A percentile compares a stretch with the other conserved stretches of the same genome.
These are phyloP conservation scores for Xylaria hypoxylon DNA, from an alignment of 2,329 filamentous ascomycete species.

Conservation along the genomic window DNA sequence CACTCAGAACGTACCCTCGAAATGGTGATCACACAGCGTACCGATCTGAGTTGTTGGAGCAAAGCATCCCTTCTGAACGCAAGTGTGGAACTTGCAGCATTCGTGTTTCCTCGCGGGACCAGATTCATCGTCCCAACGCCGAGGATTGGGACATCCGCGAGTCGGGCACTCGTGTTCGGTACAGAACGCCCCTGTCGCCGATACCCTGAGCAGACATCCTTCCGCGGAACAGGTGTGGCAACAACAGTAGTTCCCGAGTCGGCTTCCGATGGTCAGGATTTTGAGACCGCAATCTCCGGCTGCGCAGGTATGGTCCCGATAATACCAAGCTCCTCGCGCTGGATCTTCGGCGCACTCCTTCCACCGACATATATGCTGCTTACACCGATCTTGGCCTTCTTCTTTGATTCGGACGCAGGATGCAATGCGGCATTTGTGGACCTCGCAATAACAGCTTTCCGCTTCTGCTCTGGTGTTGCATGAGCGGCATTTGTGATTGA, in stretches of 20 bases:
- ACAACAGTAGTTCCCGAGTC: constrained; percentile 25
- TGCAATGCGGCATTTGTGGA: background rate
- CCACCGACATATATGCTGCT: constrained; percentile 16
- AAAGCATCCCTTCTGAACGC: constrained; percentile 24
- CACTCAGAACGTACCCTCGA: background rate
- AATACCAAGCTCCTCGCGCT: background rate
- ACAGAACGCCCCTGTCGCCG: constrained; percentile 13
- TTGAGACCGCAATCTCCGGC: constrained; percentile 12
- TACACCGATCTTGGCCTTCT: constrained; percentile 5
- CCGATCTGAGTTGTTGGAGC: constrained; percentile 12
- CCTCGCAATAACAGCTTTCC: background rate
- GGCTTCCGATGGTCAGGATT: background rate
- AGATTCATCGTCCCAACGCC: constrained; percentile 18
- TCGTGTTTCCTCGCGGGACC: background rate
- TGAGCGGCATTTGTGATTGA: constrained; percentile 14
- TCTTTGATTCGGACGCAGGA: constrained; percentile 3
- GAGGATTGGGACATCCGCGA: constrained; percentile 22
- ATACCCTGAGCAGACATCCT: constrained; percentile 6
- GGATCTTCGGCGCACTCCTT: background rate
- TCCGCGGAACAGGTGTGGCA: constrained; percentile 24
- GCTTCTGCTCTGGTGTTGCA: background rate
- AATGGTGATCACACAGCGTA: constrained; percentile 15
- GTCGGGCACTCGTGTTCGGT: constrained; percentile 15
- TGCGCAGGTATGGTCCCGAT: constrained; percentile 19
- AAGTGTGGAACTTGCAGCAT: constrained; percentile 28